Evolutionary conservation across 2,329 filamentous ascomycete species (phyloP).

Genomic region (Cryphonectria parasitica): DNA sequence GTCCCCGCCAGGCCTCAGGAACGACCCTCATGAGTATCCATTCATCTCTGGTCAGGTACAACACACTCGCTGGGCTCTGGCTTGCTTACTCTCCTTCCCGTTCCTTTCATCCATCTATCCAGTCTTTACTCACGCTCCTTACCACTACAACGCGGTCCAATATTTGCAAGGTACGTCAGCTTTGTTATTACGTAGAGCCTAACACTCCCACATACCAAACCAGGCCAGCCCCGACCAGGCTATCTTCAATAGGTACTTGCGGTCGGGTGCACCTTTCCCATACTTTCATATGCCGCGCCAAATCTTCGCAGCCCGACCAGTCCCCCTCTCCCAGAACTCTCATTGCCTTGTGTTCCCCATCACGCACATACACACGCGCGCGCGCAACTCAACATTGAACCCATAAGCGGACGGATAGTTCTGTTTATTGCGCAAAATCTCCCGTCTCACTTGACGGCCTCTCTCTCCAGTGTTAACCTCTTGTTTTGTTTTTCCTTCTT

Average conservation of each 20-base stretch:
- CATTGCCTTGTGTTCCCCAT: not conserved
- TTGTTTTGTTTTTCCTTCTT: not conserved
- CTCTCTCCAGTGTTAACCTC: slow-evolving; percentile 20
- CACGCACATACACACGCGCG: not conserved
- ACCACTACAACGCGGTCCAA: slow-evolving; percentile 4
- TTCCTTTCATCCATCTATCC: not conserved
- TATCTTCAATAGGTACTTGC: slow-evolving; percentile 1
- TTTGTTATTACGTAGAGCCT: slow-evolving; percentile 6
- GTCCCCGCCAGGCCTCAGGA: slow-evolving; percentile 17
- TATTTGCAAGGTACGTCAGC: slow-evolving; percentile 13
- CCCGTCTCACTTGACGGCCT: slow-evolving; percentile 10
- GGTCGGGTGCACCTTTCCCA: slow-evolving; percentile 1
- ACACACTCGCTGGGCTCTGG: not conserved
- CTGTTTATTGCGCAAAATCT: slow-evolving; percentile 23
- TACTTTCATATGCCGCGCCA: not conserved
- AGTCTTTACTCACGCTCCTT: slow-evolving; percentile 6
- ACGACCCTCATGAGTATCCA: slow-evolving; percentile 25
- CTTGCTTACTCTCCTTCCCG: slow-evolving; percentile 7
- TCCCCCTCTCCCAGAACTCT: not conserved
- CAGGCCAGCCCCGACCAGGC: not conserved
- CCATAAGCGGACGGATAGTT: not conserved
- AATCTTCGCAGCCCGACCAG: not conserved
- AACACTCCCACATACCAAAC: not conserved
- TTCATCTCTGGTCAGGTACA: slow-evolving; percentile 1
- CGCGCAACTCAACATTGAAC: not conserved